Evolutionary conservation across 2,329 filamentous ascomycete species (phyloP), one percentile per base, ranked within the genome.

Genomic region (Aureobasidium melanogenum): DNA sequence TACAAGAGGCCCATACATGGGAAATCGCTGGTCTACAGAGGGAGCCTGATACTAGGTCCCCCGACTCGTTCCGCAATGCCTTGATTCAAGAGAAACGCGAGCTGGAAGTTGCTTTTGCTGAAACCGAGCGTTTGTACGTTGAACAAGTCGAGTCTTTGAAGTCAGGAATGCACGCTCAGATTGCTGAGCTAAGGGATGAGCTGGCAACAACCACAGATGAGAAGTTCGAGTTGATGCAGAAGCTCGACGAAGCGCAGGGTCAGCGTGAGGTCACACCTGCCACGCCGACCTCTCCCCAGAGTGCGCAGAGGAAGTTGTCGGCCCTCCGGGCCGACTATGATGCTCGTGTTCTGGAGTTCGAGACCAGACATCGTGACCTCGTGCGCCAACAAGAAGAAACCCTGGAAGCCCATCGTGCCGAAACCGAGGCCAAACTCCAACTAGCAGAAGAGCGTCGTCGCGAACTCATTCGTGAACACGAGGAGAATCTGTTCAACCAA

Each of bases 161-260:
- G 17, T 47, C 24, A 10, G 24, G 15, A 15, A 47, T 47, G 24
- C 12, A 41, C 24, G 30, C 30, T 22, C 43, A 57, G 26, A n/a
- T 62, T 17, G 9, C 36, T 8, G 44, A 52, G 22, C 32, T 55
- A n/a, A 47, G 48, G 22, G 41, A 61, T 24, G 59, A 61, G 38
- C 26, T 61, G 19, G 59, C 59, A 32, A 39, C 26, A 15, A 39
- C 41, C 3, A 38, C 32, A 2, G 38, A 52, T 15, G 59, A 61
- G 41, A 61, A 61, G n/a, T 52, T 38, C 17, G 59, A 55, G 19
- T 41, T 61, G 3, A n/a, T 48, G n/a, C 56, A 50, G 56, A 50
- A 30, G 7, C 5, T 59, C 5, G 44, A 39, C 43, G 56, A 59
- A 10, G 22, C 41, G 19, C 43, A 59, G n/a, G 19, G 6, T 22